A percentile compares a stretch with the other conserved stretches of the same genome.
These are phyloP conservation scores for Epichloe coenophiala DNA, from an alignment of 2,329 filamentous ascomycete genomes.

Conservation along the genomic window DNA sequence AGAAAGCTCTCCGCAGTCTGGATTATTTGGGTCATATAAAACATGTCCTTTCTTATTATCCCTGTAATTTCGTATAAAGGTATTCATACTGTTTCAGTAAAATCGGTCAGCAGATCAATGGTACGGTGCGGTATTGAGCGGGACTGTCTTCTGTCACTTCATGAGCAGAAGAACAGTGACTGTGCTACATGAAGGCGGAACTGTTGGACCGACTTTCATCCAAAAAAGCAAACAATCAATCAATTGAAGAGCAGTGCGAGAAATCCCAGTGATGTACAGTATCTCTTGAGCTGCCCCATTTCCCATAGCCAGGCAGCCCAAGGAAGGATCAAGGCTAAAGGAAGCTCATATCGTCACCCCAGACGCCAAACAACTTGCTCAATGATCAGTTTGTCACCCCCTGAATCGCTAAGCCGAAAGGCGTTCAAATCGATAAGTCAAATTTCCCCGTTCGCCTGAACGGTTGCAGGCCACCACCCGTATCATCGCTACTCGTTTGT, in stretches of 20 bases:
- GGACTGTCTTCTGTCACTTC: not conserved
- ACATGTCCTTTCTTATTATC: too few species aligned
- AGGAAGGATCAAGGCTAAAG: conserved; percentile 7
- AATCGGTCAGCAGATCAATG: not conserved
- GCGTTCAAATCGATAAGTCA: not conserved
- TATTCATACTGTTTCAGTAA: not conserved
- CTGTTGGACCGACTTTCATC: not conserved
- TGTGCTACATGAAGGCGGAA: not conserved
- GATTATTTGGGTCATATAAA: too few species aligned
- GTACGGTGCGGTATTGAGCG: not conserved
- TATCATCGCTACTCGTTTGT: not conserved
- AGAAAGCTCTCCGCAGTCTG: not conserved
- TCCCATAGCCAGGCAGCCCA: not conserved
- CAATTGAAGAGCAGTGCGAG: not conserved
- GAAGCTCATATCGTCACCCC: conserved; percentile 16
- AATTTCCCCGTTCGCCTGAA: not conserved
- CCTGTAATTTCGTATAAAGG: too few species aligned
- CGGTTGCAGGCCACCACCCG: not conserved
- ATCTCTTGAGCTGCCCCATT: not conserved
- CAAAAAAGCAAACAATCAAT: not conserved
- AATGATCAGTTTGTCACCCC: conserved; percentile 7
- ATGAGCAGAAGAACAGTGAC: not conserved
- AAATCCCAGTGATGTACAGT: not conserved
- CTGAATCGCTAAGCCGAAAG: not conserved
- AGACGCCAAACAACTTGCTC: conserved; percentile 17